phyloP scores from a whole-genome alignment of 129 eudicot genomes.

The Logfia minima region DNA sequence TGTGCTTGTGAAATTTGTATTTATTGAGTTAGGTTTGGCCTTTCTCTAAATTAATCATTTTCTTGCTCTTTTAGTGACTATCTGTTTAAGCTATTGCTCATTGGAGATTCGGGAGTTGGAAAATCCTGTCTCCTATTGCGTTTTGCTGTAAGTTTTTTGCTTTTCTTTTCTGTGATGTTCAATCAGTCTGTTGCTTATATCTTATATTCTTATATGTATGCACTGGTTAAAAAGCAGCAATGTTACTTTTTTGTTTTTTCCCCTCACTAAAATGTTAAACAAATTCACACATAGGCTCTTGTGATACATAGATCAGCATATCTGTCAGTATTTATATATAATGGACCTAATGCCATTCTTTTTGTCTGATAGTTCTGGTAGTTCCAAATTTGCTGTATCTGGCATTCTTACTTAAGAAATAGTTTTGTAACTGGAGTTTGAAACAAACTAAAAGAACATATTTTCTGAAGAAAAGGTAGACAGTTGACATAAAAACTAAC shows the following conservation, averaged over 20 bases:
- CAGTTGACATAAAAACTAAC: background rate
- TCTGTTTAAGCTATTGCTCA: conserved; percentile 89
- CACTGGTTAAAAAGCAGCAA: background rate
- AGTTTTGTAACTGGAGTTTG: too few species aligned
- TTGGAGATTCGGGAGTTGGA: conserved; percentile 99
- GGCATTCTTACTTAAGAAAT: background rate
- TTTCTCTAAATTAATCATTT: background rate
- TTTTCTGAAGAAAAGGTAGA: background rate
- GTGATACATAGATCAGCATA: background rate
- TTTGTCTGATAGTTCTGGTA: background rate
- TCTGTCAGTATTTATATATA: background rate
- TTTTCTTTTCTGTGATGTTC: background rate
- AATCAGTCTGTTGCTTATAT: background rate
- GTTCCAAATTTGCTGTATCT: background rate
- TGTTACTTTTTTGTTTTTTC: background rate
- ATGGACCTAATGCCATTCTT: background rate
- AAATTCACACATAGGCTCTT: background rate
- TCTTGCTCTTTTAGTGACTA: conserved; percentile 63
- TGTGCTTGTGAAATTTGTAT: background rate
- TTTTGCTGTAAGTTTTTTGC: conserved; percentile 67
- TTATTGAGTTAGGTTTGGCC: background rate
- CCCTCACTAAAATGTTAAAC: background rate
- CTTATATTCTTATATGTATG: background rate
- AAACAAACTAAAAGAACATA: too few species aligned
- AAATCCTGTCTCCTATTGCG: conserved; percentile 94